phyloP scores from a whole-genome alignment of 768 basidiomycete genomes.

The Lentinula lateritia region DNA sequence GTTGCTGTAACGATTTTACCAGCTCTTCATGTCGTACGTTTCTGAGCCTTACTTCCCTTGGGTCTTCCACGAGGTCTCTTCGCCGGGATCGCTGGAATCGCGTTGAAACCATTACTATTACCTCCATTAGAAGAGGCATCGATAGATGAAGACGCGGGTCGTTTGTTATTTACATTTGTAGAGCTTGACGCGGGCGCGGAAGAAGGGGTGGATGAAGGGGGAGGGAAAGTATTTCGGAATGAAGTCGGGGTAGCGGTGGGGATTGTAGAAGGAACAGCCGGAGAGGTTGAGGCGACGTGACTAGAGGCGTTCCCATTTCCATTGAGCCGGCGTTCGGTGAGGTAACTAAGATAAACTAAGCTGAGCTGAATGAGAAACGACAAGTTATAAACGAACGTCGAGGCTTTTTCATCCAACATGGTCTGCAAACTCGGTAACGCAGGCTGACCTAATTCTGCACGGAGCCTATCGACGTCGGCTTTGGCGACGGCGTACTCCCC shows the following conservation, averaged over 20 bases:
- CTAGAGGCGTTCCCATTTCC: slow-evolving; percentile 37
- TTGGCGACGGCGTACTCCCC: slow-evolving; percentile 75
- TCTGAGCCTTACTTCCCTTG: slow-evolving; percentile 43
- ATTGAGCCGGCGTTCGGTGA: slow-evolving; percentile 56
- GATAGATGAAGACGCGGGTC: slow-evolving; percentile 23
- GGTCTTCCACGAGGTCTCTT: slow-evolving; percentile 65
- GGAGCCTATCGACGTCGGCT: slow-evolving; percentile 68
- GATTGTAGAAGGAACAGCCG: slow-evolving; percentile 5
- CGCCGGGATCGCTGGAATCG: slow-evolving; percentile 16
- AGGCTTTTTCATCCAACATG: slow-evolving; percentile 67
- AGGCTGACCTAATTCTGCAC: slow-evolving; percentile 70
- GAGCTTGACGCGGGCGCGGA: slow-evolving; percentile 8
- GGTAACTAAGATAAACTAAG: slow-evolving; percentile 36
- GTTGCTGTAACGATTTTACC: no score
- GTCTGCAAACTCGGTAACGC: slow-evolving; percentile 68
- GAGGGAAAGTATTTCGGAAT: background rate
- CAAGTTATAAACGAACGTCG: slow-evolving; percentile 25
- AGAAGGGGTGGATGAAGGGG: background rate
- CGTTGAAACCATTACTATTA: slow-evolving; percentile 16
- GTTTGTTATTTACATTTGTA: slow-evolving; percentile 19
- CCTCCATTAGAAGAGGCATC: slow-evolving; percentile 15
- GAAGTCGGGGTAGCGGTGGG: slow-evolving; percentile 4
- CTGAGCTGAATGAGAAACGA: slow-evolving; percentile 10
- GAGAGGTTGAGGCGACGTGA: slow-evolving; percentile 12
- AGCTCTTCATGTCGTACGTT: background rate